phyloP scores from a whole-genome alignment of 2,329 filamentous ascomycete species.

The Pezicula rhizophila region DNA sequence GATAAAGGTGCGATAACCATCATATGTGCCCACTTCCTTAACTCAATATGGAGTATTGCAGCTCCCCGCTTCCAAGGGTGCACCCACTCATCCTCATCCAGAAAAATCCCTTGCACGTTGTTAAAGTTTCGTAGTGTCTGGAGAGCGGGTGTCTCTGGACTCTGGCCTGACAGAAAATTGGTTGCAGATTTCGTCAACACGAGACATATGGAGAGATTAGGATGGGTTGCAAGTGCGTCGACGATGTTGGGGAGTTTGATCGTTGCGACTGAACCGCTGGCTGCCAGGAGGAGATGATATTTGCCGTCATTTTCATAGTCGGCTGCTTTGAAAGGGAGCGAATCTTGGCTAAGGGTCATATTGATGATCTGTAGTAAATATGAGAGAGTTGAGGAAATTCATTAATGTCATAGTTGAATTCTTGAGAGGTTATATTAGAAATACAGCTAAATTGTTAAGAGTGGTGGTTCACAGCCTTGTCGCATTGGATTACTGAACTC shows the following conservation, averaged over 20 bases:
- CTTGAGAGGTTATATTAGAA: conserved; percentile 3
- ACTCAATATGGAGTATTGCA: conserved; percentile 85
- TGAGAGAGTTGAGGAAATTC: neutral
- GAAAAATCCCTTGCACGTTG: conserved; percentile 75
- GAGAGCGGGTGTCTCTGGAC: conserved; percentile 68
- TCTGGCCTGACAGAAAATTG: conserved; percentile 72
- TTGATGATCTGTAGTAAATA: neutral
- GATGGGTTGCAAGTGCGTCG: conserved; percentile 44
- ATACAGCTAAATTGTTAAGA: neutral
- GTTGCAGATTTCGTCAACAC: conserved; percentile 69
- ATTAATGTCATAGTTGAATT: neutral
- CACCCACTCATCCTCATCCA: conserved; percentile 81
- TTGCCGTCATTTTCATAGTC: conserved; percentile 40
- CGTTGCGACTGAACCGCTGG: conserved; percentile 73
- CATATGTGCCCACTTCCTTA: conserved; percentile 75
- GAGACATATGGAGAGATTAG: conserved; percentile 70
- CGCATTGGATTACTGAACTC: conserved; percentile 15
- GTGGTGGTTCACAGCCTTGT: conserved; percentile 2
- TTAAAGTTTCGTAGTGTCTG: conserved; percentile 51
- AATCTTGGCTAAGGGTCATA: neutral
- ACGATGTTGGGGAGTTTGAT: conserved; percentile 75
- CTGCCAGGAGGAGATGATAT: conserved; percentile 58
- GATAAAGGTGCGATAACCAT: conserved; percentile 75
- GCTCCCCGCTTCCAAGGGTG: conserved; percentile 71
- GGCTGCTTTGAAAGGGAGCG: conserved; percentile 18